A percentile compares a stretch with the other conserved stretches of the same genome.
These are phyloP conservation scores for Aspergillus sp. DNA, from an alignment of 2,329 filamentous ascomycete species.

Conservation along the genomic window DNA sequence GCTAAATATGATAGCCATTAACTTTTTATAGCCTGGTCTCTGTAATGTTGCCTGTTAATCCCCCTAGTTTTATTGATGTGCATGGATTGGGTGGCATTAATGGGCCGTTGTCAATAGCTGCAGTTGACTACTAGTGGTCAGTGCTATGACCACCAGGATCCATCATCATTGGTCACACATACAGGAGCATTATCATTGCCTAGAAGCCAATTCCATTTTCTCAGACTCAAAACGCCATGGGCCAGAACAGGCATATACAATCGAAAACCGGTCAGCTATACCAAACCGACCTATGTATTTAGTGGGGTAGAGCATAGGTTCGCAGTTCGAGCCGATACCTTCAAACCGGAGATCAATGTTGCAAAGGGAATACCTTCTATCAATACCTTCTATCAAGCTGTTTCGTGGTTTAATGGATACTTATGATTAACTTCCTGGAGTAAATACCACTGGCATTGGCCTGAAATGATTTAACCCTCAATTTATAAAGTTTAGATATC, in stretches of 20 bases:
- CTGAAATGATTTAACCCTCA: no score
- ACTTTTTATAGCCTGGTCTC: constrained; percentile 54
- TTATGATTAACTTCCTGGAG: not conserved
- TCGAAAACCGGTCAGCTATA: constrained; percentile 52
- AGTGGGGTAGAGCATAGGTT: constrained; percentile 68
- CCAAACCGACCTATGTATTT: constrained; percentile 64
- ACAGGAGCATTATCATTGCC: no score
- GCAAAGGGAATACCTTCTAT: constrained; percentile 67
- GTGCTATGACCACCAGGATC: not conserved
- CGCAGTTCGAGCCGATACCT: constrained; percentile 59
- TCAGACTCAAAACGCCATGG: constrained; percentile 55
- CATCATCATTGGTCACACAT: constrained; percentile 10
- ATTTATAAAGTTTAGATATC: no score
- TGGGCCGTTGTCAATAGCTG: constrained; percentile 61
- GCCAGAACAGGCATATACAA: constrained; percentile 54
- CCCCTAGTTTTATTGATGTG: constrained; percentile 66
- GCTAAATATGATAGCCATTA: constrained; percentile 56
- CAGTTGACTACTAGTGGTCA: constrained; percentile 21
- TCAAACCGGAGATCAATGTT: constrained; percentile 52
- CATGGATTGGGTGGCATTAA: constrained; percentile 59
- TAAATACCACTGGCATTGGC: no score
- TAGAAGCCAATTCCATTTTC: constrained; percentile 60
- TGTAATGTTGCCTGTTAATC: constrained; percentile 66
- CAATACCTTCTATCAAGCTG: constrained; percentile 70
- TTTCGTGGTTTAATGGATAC: constrained; percentile 55